phyloP scores from a whole-genome alignment of 2,329 filamentous ascomycete genomes.

The Orbilia javanica region DNA sequence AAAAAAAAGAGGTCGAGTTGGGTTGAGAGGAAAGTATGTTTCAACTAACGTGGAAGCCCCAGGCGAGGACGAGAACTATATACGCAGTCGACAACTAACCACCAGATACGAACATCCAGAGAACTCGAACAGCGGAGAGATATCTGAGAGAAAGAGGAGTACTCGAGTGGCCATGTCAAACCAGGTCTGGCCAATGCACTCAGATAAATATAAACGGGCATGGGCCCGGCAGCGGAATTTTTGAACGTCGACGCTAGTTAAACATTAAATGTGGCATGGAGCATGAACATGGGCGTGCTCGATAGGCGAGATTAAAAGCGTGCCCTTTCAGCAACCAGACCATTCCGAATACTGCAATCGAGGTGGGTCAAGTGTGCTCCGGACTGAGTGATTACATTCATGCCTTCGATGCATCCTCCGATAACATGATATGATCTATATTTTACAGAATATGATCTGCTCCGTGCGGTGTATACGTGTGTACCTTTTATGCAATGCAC shows the following conservation, averaged over 20 bases:
- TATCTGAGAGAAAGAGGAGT: conserved; percentile 1
- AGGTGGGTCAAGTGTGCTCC: conserved; percentile 6
- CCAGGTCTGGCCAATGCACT: not conserved
- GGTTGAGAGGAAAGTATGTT: conserved; percentile 8
- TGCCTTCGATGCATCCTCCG: conserved; percentile 28
- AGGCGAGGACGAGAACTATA: conserved; percentile 12
- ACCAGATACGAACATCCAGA: too few relatives aligned
- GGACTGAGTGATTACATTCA: conserved; percentile 30
- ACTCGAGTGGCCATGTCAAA: not conserved
- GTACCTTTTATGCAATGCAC: too few relatives aligned
- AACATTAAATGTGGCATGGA: conserved; percentile 20
- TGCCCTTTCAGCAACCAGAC: conserved; percentile 26
- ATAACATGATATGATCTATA: too few relatives aligned
- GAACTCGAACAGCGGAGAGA: too few relatives aligned
- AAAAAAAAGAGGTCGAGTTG: conserved; percentile 9
- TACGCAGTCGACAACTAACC: not conserved
- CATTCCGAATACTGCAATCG: conserved; percentile 46
- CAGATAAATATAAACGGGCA: conserved; percentile 34
- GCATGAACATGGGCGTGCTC: conserved; percentile 39
- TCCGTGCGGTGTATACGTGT: too few relatives aligned
- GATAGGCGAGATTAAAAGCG: conserved; percentile 55
- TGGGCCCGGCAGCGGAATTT: conserved; percentile 1
- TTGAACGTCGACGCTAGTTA: conserved; percentile 11
- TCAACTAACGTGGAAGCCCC: conserved; percentile 38
- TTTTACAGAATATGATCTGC: too few relatives aligned